These are phyloP conservation scores for Hericium erinaceus DNA, from an alignment of 768 basidiomycete species.

Conservation along the genomic window DNA sequence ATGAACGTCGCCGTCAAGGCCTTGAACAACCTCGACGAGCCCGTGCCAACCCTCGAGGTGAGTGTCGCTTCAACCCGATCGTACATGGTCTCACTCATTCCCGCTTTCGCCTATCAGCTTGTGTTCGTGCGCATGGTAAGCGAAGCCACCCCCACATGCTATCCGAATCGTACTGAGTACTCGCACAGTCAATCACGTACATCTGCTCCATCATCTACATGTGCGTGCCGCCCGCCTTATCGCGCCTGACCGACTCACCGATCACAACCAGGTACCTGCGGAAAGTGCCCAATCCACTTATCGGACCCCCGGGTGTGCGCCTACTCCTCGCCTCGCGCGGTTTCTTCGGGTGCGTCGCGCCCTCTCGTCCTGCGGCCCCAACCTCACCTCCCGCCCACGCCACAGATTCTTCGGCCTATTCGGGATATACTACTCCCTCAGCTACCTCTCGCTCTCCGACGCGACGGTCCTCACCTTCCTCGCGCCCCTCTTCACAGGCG, in stretches of 20 bases:
- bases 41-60: slow-evolving; percentile 51
- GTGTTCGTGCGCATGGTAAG: slow-evolving; percentile 53
- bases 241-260: background rate
- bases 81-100: background rate
- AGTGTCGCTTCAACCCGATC: slow-evolving; percentile 9
- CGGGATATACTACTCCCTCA: slow-evolving; percentile 60
- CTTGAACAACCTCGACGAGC: slow-evolving; percentile 46
- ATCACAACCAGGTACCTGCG: slow-evolving; percentile 23
- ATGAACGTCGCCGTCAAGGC: slow-evolving; percentile 60
- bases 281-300: slow-evolving; percentile 45
- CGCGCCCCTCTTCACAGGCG: slow-evolving; percentile 52
- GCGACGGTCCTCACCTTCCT: slow-evolving; percentile 72
- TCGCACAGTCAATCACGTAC: slow-evolving; percentile 39
- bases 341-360: slow-evolving; percentile 42
- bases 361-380: background rate
- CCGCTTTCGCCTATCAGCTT: slow-evolving; percentile 24
- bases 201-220: slow-evolving; percentile 43
- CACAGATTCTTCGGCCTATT: slow-evolving; percentile 63
- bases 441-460: slow-evolving; percentile 72
- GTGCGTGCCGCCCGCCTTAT: slow-evolving; percentile 17
- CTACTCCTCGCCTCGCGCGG: slow-evolving; percentile 48
- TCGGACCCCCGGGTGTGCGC: slow-evolving; percentile 65
- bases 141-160: background rate
- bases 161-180: background rate
- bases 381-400: background rate